phyloP scores from a whole-genome alignment of 768 basidiomycete genomes.

The Suillus discolor region DNA sequence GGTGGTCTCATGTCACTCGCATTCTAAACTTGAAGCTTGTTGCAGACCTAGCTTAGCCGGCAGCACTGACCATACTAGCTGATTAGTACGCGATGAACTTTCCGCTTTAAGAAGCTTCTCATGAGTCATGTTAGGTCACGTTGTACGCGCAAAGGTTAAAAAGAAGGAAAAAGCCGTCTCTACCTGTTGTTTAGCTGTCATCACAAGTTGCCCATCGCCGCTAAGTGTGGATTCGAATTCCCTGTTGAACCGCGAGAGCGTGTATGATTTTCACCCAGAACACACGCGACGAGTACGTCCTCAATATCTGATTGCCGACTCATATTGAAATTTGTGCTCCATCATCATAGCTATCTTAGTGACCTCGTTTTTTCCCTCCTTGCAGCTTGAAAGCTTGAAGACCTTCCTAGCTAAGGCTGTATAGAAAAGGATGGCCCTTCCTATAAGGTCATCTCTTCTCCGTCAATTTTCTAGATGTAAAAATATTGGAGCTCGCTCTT shows the following conservation, averaged over 20 bases:
- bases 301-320: neutral
- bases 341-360: constrained; percentile 28
- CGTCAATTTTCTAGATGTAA: constrained; percentile 21
- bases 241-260: constrained; percentile 12
- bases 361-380: constrained; percentile 33
- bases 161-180: neutral
- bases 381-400: constrained; percentile 16
- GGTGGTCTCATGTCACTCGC: neutral
- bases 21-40: neutral
- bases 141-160: neutral
- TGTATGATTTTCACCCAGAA: constrained; percentile 36
- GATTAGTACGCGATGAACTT: neutral
- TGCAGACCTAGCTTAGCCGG: no score
- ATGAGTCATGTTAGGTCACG: neutral
- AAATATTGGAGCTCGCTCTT: constrained; percentile 42
- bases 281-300: constrained; percentile 37
- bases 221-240: neutral
- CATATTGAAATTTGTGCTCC: neutral
- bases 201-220: neutral
- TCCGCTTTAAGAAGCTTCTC: neutral
- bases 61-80: no score
- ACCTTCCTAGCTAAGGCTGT: neutral
- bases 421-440: constrained; percentile 1
- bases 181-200: neutral
- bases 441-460: constrained; percentile 9